Base-by-base conservation (phyloP, 495 filamentous ascomycete species). In the Apiosordaria backusii region DNA sequence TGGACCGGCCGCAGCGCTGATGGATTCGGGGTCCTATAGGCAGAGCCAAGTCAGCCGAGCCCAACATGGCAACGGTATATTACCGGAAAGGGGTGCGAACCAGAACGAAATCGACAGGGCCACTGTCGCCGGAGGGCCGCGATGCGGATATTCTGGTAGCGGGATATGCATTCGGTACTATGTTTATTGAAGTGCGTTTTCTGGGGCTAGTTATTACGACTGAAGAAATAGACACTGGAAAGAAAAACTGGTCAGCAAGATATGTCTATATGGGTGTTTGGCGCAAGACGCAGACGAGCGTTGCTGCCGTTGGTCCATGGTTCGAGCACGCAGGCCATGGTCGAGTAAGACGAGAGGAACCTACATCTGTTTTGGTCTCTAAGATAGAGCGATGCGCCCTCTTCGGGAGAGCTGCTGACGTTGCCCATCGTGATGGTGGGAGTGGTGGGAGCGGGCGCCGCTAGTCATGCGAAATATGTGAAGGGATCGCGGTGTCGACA, bases 281-380 rank as follows among this genome's bases (percentile, higher is more conserved):
- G 22, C 21, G 64, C 19, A 23, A 27, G 60, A 61, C 50, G 15
- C 10, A 4, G 25, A 9, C 26, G 25, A 27, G 6, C 21, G 23
- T 16, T n/a, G 65, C 6, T 23, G 35, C 5, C 16, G 35, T 13
- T 45, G 35, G 35, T 45, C 9, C 7, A 29, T 29, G 27, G 27
- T 29, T 29, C 27, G 27, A 29, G 27, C 27, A 29, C 3, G 27
- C 27, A 29, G 27, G 7, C 27, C 27, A 29, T 29, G 4, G 7
- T 29, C 4, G 10, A 45, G 35, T 15, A 45, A 45, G 35, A 45
- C 35, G 45, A 27, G 66, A 54, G 50, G 63, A 62, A 54, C n/a
- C 57, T 77, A 98, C 94, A 87, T 82, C 92, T 87, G 74, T 82
- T 90, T 80, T 97, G 95, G 75, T 99, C 93, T 80, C 91, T 89